A percentile compares a stretch with the other conserved stretches of the same genome.
Conservation (phyloP, 805 yeast genomes). For the Starmerella gropengiesseri region DNA sequence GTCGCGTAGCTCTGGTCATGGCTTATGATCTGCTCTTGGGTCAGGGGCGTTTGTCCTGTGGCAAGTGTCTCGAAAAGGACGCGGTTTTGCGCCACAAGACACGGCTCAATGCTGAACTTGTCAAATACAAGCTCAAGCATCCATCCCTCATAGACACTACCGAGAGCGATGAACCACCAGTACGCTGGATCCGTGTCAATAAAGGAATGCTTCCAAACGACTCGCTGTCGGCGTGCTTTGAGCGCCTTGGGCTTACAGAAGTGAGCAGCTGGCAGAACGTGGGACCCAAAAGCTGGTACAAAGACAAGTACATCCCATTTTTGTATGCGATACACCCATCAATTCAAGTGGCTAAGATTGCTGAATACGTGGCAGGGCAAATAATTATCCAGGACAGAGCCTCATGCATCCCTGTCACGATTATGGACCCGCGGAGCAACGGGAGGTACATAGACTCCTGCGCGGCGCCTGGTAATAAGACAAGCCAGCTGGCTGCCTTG, state of each 20-base stretch:
- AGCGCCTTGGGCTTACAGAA: conserved; percentile 8
- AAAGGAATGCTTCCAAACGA: conserved; percentile 40
- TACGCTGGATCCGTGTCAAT: conserved; percentile 47
- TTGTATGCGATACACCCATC: conserved; percentile 74
- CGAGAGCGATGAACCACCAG: conserved; percentile 29
- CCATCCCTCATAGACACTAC: conserved; percentile 26
- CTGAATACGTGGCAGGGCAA: conserved; percentile 61
- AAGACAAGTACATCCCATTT: conserved; percentile 63
- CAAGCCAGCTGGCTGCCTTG: conserved; percentile 77
- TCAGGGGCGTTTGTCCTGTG: conserved; percentile 76
- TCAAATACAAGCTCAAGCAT: conserved; percentile 61
- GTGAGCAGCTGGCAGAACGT: conserved; percentile 27
- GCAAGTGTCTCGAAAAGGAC: conserved; percentile 77
- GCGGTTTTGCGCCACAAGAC: conserved; percentile 69
- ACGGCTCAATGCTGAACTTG: conserved; percentile 70
- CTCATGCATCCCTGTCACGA: conserved; percentile 89
- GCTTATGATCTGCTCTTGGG: conserved; percentile 74
- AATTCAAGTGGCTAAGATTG: conserved; percentile 56
- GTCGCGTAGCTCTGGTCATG: conserved; percentile 48
- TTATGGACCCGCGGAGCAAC: conserved; percentile 46
- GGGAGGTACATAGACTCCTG: conserved; percentile 70
- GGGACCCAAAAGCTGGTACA: conserved; percentile 32
- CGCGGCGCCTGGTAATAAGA: conserved; percentile 98
- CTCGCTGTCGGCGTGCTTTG: conserved; percentile 28
- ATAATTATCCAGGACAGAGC: conserved; percentile 92